A percentile compares a stretch with the other conserved stretches of the same genome.
phyloP scores from a whole-genome alignment of 2,329 filamentous ascomycete species.

The Ceratocystis cacaofunesta region DNA sequence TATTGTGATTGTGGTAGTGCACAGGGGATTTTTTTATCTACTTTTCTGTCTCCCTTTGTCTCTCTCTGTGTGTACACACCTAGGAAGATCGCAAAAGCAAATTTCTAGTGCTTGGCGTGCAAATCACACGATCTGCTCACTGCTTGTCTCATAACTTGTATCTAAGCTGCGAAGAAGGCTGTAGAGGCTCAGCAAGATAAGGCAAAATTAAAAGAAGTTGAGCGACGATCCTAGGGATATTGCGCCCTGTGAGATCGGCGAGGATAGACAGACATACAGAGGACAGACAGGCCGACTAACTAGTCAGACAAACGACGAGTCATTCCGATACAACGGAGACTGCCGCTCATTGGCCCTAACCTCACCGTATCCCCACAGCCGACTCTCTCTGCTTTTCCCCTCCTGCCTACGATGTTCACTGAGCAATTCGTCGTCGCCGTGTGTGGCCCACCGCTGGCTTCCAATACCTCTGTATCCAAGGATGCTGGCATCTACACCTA shows the following conservation, averaged over 20 bases:
- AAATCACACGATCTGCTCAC: neutral
- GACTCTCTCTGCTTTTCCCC: neutral
- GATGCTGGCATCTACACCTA: conserved; percentile 82
- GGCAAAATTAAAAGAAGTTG: neutral
- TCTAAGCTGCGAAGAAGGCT: neutral
- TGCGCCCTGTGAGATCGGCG: neutral
- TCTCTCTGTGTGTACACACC: neutral
- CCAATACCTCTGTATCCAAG: conserved; percentile 51
- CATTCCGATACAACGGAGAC: neutral
- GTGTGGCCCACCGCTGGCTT: conserved; percentile 40
- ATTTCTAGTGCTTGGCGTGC: neutral
- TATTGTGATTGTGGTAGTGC: too few relatives aligned
- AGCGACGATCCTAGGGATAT: neutral
- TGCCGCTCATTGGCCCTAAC: conserved; percentile 1
- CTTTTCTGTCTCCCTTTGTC: neutral
- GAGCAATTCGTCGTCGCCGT: conserved; percentile 47
- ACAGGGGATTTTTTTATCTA: neutral
- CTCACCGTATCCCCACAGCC: neutral
- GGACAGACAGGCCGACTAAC: too few relatives aligned
- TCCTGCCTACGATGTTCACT: conserved; percentile 35
- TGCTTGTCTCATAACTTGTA: neutral
- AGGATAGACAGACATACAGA: neutral
- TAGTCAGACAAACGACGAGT: too few relatives aligned
- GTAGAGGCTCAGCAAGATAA: neutral
- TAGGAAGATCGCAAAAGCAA: conserved; percentile 2